Evolutionary conservation across 768 basidiomycete species (phyloP), one percentile per base, ranked within the genome.

Genomic region (Pilatotrama ljubarskyi): DNA sequence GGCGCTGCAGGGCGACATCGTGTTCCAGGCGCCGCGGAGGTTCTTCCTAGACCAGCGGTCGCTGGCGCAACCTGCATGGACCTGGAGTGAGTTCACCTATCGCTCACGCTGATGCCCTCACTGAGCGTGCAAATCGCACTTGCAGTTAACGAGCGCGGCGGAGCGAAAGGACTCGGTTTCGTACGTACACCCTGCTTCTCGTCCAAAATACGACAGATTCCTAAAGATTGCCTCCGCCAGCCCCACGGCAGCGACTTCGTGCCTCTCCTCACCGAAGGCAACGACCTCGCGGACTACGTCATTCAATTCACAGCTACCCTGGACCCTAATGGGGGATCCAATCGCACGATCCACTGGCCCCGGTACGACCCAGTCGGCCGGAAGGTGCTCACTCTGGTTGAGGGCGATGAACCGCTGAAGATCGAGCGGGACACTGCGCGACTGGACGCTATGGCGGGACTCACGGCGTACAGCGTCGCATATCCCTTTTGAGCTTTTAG

Each of bases 21-120:
- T 77, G 0, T 82, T 84, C 70, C 79, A 84, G 54, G 80, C 72
- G 0, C 78, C 83, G 43, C 68, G 82, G 15, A 69, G 82, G 2
- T 79, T 60, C 51, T 64, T 67, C 54, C 65, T 84, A 18, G 63
- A 78, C 25, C 58, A 72, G 17, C 68, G 67, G 2, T 72, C 79
- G 1, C 70, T 67, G 0, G 77, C 73, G 40, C 77, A 77, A 65
- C 74, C 73, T 6, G 73, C 73, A 1, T 84, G 80, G 80, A 66
- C 72, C 0, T 82, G 73, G 64, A 40, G 79, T 80, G 49, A 47
- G 78, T 70, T 4, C 17, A 11, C 20, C 8, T 6, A 2, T 18
- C 13, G 8, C 17, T 14, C 13, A 47, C 13, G 1, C n/a, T n/a
- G 37, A 9, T 14, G 24, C 22, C 41, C 10, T 26, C 10, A 43